Conservation (phyloP, 2,329 filamentous ascomycete species). For the Fusarium multiceps region DNA sequence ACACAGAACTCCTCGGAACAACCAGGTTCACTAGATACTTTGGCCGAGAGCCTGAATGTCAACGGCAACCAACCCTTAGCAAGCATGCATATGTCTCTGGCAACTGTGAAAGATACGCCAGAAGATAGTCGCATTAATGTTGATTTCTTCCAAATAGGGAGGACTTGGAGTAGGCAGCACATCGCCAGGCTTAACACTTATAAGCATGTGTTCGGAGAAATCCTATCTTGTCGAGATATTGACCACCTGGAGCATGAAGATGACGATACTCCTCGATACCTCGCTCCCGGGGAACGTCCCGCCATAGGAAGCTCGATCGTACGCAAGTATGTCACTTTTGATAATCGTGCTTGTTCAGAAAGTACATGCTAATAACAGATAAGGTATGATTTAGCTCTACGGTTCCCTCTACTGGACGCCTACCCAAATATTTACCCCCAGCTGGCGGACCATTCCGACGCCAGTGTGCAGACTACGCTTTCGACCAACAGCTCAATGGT, state of each 20-base stretch:
- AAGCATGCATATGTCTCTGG: conserved; percentile 75
- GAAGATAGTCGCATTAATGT: conserved; percentile 48
- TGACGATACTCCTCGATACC: conserved; percentile 1
- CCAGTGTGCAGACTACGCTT: conserved; percentile 67
- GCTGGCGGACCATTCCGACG: conserved; percentile 47
- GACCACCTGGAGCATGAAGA: conserved; percentile 11
- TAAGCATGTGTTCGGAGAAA: conserved; percentile 47
- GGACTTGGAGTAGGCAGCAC: conserved; percentile 25
- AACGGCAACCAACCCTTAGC: conserved; percentile 85
- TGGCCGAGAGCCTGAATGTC: conserved; percentile 75
- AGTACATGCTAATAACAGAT: neutral
- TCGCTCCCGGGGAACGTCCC: conserved; percentile 31
- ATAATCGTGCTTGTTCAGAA: neutral
- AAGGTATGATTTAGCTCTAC: conserved; percentile 63
- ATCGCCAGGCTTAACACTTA: conserved; percentile 14
- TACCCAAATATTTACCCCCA: conserved; percentile 80
- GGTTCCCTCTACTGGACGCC: conserved; percentile 84
- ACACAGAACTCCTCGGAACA: conserved; percentile 55
- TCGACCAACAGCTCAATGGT: conserved; percentile 82
- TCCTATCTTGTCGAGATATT: conserved; percentile 42
- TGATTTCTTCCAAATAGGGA: conserved; percentile 48
- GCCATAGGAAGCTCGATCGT: conserved; percentile 45
- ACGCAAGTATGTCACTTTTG: conserved; percentile 40
- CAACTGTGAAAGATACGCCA: conserved; percentile 46
- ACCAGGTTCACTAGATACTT: conserved; percentile 66